A percentile compares a stretch with the other conserved stretches of the same genome.
Conservation (phyloP, 2,329 filamentous ascomycete genomes). For the Emericellopsis cladophorae region DNA sequence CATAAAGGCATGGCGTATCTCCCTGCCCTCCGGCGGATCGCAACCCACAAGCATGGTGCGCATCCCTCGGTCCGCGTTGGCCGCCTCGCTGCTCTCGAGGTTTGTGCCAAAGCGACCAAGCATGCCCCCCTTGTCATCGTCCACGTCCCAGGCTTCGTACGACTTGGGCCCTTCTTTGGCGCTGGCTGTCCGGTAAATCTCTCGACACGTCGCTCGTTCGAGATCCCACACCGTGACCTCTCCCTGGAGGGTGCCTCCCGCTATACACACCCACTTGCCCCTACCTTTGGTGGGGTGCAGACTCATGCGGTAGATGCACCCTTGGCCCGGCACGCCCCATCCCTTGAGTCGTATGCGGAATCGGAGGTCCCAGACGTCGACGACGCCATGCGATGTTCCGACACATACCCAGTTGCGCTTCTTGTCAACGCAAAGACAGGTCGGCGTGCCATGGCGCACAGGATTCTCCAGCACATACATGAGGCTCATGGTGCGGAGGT, state of each 20-base stretch:
- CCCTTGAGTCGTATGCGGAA: conserved; percentile 79
- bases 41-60: conserved; percentile 65
- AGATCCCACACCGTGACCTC: conserved; percentile 95
- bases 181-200: conserved; percentile 67
- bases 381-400: conserved; percentile 82
- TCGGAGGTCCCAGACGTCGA: conserved; percentile 94
- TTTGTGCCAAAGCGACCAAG: conserved; percentile 71
- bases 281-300: conserved; percentile 69
- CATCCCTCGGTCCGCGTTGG: conserved; percentile 52
- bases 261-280: conserved; percentile 76
- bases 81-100: conserved; percentile 46
- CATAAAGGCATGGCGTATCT: conserved; percentile 70
- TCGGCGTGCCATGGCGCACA: conserved; percentile 81
- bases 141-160: conserved; percentile 79
- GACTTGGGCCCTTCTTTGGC: conserved; percentile 47
- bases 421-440: conserved; percentile 78
- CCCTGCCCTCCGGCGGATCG: conserved; percentile 54
- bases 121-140: conserved; percentile 84
- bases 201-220: conserved; percentile 76
- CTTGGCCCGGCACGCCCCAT: conserved; percentile 76
- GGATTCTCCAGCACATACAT: conserved; percentile 76
- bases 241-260: conserved; percentile 73
- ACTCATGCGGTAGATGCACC: conserved; percentile 65
- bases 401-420: conserved; percentile 83
- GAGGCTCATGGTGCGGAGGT: conserved; percentile 74